These are phyloP conservation scores for Xylariaceae sp. DNA, from an alignment of 2,329 filamentous ascomycete species.

Conservation along the genomic window DNA sequence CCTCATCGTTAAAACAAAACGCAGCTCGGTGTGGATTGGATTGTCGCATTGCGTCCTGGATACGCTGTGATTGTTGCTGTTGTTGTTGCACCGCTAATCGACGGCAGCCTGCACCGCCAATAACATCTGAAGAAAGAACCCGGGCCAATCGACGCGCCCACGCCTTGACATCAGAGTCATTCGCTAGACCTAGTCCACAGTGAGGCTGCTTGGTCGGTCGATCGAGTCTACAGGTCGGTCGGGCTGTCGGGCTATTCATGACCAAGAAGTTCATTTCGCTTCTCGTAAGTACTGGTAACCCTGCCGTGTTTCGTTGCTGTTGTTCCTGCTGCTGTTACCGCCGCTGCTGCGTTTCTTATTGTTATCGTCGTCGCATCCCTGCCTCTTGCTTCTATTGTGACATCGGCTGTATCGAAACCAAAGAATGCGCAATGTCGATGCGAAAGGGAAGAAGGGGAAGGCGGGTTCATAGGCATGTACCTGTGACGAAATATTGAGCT, in stretches of 20 bases:
- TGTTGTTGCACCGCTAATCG: conserved; percentile 17
- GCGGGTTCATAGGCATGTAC: conserved; percentile 5
- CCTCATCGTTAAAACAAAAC: conserved; percentile 7
- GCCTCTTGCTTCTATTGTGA: not conserved
- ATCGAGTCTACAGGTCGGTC: not conserved
- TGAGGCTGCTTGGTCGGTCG: conserved; percentile 9
- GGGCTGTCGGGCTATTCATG: not conserved
- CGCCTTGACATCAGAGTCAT: not conserved
- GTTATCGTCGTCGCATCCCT: not conserved
- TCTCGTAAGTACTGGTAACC: conserved; percentile 25
- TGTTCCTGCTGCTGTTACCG: not conserved
- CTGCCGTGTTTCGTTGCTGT: not conserved
- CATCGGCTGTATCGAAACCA: not conserved
- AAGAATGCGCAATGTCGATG: conserved; percentile 6
- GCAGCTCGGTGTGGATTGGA: conserved; percentile 8
- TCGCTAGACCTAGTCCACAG: conserved; percentile 20
- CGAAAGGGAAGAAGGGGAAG: not conserved
- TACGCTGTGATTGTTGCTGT: not conserved
- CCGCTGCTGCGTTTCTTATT: not conserved
- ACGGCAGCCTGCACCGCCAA: conserved; percentile 16
- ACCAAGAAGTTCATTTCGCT: conserved; percentile 4
- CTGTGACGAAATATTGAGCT: conserved; percentile 10
- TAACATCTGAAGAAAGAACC: conserved; percentile 15
- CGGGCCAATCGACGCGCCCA: conserved; percentile 18
- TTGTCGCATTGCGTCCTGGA: conserved; percentile 14